Conservation (phyloP, 2,329 filamentous ascomycete species). For the Torrubiellomyces zombiae region DNA sequence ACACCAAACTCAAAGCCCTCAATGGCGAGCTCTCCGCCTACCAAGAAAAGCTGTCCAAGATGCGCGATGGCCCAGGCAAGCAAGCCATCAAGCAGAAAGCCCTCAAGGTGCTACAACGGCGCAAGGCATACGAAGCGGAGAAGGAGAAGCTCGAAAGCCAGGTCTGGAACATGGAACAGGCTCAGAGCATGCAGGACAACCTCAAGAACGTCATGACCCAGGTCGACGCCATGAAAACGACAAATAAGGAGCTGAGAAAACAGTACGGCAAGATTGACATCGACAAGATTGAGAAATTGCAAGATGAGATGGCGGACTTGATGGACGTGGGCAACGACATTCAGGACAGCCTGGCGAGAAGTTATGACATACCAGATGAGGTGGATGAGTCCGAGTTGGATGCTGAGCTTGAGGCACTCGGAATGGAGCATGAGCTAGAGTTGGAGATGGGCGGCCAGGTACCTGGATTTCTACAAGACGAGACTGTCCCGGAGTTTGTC, state of each 20-base stretch:
- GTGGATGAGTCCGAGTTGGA: constrained; percentile 94
- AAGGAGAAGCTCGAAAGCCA: constrained; percentile 88
- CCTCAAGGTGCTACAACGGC: constrained; percentile 80
- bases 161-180: constrained; percentile 98
- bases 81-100: constrained; percentile 86
- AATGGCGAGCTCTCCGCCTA: constrained; percentile 82
- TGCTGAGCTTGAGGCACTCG: constrained; percentile 86
- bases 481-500: constrained; percentile 73
- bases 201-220: constrained; percentile 97
- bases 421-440: constrained; percentile 85
- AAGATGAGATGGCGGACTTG: constrained; percentile 97
- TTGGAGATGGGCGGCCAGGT: constrained; percentile 46
- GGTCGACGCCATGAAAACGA: constrained; percentile 93
- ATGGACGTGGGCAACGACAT: constrained; percentile 98
- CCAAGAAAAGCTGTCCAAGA: constrained; percentile 72
- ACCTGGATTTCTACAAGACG: constrained; percentile 80
- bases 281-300: constrained; percentile 91
- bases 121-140: constrained; percentile 87
- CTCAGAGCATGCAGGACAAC: constrained; percentile 96
- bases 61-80: constrained; percentile 93
- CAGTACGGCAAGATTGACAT: constrained; percentile 97
- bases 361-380: constrained; percentile 91
- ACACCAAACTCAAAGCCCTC: constrained; percentile 84
- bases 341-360: constrained; percentile 78
- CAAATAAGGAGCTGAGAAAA: constrained; percentile 78